Evolutionary conservation across 2,329 filamentous ascomycete species (phyloP).

Genomic region (Cytospora leucostoma): DNA sequence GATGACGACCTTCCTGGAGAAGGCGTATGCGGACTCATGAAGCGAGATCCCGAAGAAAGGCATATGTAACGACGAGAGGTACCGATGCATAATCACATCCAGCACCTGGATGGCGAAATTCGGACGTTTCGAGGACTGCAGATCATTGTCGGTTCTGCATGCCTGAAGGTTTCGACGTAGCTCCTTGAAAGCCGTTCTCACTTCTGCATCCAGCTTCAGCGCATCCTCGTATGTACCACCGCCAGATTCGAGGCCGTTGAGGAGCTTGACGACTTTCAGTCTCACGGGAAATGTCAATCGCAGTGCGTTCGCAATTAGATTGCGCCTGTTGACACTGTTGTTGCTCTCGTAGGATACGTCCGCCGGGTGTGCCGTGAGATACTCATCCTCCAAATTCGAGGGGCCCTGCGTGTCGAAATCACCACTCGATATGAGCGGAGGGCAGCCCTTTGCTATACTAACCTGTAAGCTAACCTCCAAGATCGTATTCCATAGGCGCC

Average conservation of each 20-base stretch:
- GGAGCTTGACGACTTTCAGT: conserved; percentile 45
- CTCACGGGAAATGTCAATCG: conserved; percentile 47
- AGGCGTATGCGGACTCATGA: conserved; percentile 52
- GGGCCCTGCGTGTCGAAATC: conserved; percentile 55
- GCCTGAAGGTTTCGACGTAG: conserved; percentile 38
- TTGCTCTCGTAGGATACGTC: conserved; percentile 25
- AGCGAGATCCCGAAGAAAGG: conserved; percentile 48
- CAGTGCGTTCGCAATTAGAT: conserved; percentile 51
- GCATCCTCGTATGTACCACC: conserved; percentile 49
- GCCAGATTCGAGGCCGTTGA: conserved; percentile 48
- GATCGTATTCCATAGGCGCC: conserved; percentile 58
- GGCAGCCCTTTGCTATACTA: conserved; percentile 52
- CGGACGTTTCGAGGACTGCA: conserved; percentile 37
- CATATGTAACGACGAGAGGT: conserved; percentile 57
- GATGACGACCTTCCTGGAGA: conserved; percentile 42
- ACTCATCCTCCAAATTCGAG: conserved; percentile 53
- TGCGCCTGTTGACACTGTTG: conserved; percentile 45
- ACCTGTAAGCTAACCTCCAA: conserved; percentile 56
- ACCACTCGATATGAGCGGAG: conserved; percentile 47
- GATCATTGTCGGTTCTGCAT: conserved; percentile 28
- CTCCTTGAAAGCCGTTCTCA: conserved; percentile 43
- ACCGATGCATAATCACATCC: conserved; percentile 48
- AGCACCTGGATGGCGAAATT: conserved; percentile 46
- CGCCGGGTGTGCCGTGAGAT: conserved; percentile 42
- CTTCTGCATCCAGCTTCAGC: conserved; percentile 47